Evolutionary conservation across 257 asterid species (phyloP), one percentile per base, ranked within the genome.

Genomic region (Pogostemon cablin): DNA sequence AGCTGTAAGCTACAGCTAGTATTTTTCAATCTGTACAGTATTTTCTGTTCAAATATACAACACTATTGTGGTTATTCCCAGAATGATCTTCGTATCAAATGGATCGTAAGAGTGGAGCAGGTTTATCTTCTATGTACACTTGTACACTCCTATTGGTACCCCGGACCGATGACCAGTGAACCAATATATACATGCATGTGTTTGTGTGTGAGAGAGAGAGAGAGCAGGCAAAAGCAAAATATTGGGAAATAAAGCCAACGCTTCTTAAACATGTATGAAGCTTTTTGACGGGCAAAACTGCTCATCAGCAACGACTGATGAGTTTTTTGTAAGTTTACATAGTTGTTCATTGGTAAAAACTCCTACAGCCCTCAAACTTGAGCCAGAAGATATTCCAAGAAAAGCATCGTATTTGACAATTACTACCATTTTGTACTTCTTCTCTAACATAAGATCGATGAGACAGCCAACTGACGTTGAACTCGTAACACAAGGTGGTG

Each of bases 401-500:
- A 72, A 75, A 49, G 81, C 88, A 0, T 80, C 81, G 60, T 80
- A 76, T 73, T 83, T 83, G 6, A 84, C 86, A 75, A 86, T 66
- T 50, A 86, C 71, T 62, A 83, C 79, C 86, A 86, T 78, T 80
- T 70, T 75, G 87, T 78, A 79, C 78, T 79, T 80, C 78, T 83
- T 86, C 62, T 84, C 86, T 72, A 81, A 72, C 88, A 86, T 86
- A 15, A 81, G 80, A 80, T 86, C 84, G 38, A 83, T 81, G 75
- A 83, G 87, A 61, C 38, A 72, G 63, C 91, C 83, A 11, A 81
- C 72, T 10, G 91, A 78, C 50, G 88, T 84, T 42, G 85, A 83
- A 72, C 76, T 83, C n/a, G 85, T 76, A 40, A 83, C 88, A 65
- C 62, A 80, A 67, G 91, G 91, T 50, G 91, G 87, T 56, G 88